Conservation (phyloP, 2,329 filamentous ascomycete genomes). For the Exophiala sp. region DNA sequence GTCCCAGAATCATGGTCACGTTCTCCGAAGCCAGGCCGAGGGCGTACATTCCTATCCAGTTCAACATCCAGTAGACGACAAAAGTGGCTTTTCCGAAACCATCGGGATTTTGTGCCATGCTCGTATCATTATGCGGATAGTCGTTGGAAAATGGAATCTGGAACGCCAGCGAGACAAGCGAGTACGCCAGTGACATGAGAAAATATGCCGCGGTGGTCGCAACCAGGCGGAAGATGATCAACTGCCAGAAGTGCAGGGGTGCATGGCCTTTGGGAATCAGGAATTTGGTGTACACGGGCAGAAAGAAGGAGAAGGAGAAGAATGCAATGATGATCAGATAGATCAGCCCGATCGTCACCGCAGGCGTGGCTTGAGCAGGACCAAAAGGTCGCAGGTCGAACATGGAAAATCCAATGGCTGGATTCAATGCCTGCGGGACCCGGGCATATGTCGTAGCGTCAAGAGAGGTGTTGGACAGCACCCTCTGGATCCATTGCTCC, state of each 20-base stretch:
- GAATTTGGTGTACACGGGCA: constrained; percentile 55
- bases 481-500: constrained; percentile 34
- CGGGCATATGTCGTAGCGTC: not conserved
- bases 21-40: constrained; percentile 61
- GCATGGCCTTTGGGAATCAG: constrained; percentile 52
- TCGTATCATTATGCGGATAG: constrained; percentile 36
- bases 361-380: constrained; percentile 49
- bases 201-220: constrained; percentile 55
- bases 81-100: constrained; percentile 56
- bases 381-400: constrained; percentile 56
- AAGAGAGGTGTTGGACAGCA: constrained; percentile 24
- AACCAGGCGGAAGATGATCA: constrained; percentile 46
- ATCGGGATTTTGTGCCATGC: constrained; percentile 40
- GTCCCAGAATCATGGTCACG: constrained; percentile 56
- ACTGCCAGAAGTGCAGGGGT: constrained; percentile 28
- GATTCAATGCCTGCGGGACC: constrained; percentile 49
- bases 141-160: constrained; percentile 53
- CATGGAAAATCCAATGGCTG: constrained; percentile 51
- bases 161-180: constrained; percentile 58
- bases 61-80: constrained; percentile 58
- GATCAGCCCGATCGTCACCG: constrained; percentile 58
- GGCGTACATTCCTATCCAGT: constrained; percentile 58
- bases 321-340: constrained; percentile 63
- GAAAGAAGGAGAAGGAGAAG: constrained; percentile 60
- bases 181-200: constrained; percentile 58